A percentile compares a stretch with the other conserved stretches of the same genome.
These are phyloP conservation scores for Lasiosphaeris hirsuta DNA, from an alignment of 495 filamentous ascomycete species.

Conservation along the genomic window DNA sequence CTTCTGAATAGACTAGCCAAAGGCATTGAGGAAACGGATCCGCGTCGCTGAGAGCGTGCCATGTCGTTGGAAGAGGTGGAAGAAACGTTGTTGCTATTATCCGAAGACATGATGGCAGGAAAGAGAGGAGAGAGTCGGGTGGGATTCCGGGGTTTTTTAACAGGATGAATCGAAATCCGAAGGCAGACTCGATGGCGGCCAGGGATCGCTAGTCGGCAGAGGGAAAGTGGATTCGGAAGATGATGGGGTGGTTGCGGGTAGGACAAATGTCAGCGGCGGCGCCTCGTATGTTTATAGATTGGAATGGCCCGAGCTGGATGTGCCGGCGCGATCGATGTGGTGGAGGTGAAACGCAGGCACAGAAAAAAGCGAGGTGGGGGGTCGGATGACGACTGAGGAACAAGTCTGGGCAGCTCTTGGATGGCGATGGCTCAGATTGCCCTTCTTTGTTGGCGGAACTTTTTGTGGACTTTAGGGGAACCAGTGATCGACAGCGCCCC, in stretches of 20 bases:
- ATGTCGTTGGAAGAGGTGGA: conserved; percentile 30
- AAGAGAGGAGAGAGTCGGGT: not conserved
- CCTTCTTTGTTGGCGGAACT: conserved; percentile 14
- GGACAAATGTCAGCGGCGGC: not conserved
- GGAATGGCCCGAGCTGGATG: conserved; percentile 26
- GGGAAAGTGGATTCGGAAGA: conserved; percentile 7
- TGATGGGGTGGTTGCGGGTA: not conserved
- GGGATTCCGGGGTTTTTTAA: not conserved
- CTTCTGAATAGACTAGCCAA: conserved; percentile 55
- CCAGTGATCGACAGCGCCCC: conserved; percentile 20
- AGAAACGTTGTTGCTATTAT: conserved; percentile 31
- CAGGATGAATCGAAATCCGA: conserved; percentile 1
- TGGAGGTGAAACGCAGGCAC: conserved; percentile 27
- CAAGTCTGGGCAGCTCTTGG: conserved; percentile 9
- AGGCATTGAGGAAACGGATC: conserved; percentile 52
- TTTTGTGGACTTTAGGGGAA: not conserved
- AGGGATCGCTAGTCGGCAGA: conserved; percentile 5
- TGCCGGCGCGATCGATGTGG: conserved; percentile 10
- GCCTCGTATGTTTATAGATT: conserved; percentile 29
- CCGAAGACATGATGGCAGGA: conserved; percentile 37
- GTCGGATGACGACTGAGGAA: conserved; percentile 25
- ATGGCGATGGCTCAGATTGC: conserved; percentile 4
- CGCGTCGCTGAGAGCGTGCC: conserved; percentile 45
- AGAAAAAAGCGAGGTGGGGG: conserved; percentile 13
- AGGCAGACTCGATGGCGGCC: conserved; percentile 8